Conservation (phyloP, 345 rosid species). For the Bruguiera gymnorhiza region DNA sequence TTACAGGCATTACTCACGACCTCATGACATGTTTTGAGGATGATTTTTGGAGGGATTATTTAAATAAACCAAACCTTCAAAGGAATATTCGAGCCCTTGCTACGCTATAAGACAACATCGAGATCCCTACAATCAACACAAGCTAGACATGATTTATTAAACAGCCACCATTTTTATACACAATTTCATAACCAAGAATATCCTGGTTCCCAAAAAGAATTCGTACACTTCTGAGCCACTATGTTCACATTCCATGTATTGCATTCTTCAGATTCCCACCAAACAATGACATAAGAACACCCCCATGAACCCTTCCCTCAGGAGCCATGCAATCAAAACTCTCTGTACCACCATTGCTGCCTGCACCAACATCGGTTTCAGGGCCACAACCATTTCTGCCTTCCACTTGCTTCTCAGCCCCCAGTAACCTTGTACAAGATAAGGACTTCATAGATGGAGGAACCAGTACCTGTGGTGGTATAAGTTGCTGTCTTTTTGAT, state of each 20-base stretch:
- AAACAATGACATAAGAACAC: constrained; percentile 80
- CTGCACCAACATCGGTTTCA: constrained; percentile 1
- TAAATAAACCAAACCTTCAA: not conserved
- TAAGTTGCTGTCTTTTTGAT: constrained; percentile 53
- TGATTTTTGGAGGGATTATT: not conserved
- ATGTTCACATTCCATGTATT: constrained; percentile 48
- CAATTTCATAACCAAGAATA: constrained; percentile 21
- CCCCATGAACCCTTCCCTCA: constrained; percentile 98
- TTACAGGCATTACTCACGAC: not conserved
- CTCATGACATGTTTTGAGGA: no score
- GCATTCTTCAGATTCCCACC: constrained; percentile 63
- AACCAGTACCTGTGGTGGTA: constrained; percentile 84
- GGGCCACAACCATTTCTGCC: constrained; percentile 19
- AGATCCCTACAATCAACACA: constrained; percentile 8
- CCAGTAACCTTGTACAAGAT: constrained; percentile 34
- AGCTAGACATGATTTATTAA: constrained; percentile 1
- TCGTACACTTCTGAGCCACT: constrained; percentile 5
- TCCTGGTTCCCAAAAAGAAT: not conserved
- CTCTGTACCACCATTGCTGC: constrained; percentile 27
- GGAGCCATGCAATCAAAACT: constrained; percentile 59
- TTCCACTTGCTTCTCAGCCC: constrained; percentile 41
- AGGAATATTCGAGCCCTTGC: not conserved
- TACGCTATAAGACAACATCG: constrained; percentile 1
- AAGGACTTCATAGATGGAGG: constrained; percentile 83
- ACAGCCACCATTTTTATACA: constrained; percentile 22